Conservation (phyloP, 1,139 yeast species). For the Blastobotrys arbuscula region DNA sequence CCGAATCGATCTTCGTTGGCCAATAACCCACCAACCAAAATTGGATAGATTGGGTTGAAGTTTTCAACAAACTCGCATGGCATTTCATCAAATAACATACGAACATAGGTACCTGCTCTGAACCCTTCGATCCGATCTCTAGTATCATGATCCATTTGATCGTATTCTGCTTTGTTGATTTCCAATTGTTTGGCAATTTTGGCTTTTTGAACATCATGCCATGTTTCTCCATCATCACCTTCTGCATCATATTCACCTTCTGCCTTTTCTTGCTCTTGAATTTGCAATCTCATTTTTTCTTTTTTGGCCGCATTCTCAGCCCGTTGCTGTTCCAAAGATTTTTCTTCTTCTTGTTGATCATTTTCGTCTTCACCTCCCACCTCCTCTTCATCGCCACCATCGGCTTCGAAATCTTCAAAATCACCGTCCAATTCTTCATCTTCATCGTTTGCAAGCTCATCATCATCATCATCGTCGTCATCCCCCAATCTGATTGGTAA, state of each 20-base stretch:
- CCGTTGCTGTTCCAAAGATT: slow-evolving; percentile 50
- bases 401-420: slow-evolving; percentile 40
- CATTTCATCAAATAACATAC: slow-evolving; percentile 71
- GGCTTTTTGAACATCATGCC: slow-evolving; percentile 97
- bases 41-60: slow-evolving; percentile 78
- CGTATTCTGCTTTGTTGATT: slow-evolving; percentile 68
- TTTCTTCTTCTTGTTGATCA: slow-evolving; percentile 44
- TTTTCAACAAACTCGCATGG: slow-evolving; percentile 91
- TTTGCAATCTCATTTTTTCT: slow-evolving; percentile 79
- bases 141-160: slow-evolving; percentile 66
- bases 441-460: slow-evolving; percentile 30
- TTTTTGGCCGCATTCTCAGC: slow-evolving; percentile 81
- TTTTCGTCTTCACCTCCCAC: slow-evolving; percentile 23
- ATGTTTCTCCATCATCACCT: slow-evolving; percentile 74
- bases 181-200: slow-evolving; percentile 95
- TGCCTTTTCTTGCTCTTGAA: slow-evolving; percentile 72
- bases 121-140: slow-evolving; percentile 85
- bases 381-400: slow-evolving; percentile 43
- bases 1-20: slow-evolving; percentile 93
- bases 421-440: slow-evolving; percentile 38
- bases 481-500: slow-evolving; percentile 53
- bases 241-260: slow-evolving; percentile 70
- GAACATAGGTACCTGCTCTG: slow-evolving; percentile 91
- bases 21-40: slow-evolving; percentile 84
- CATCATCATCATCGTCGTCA: slow-evolving; percentile 28